A percentile compares a stretch with the other conserved stretches of the same genome.
Evolutionary conservation across 495 filamentous ascomycete species (phyloP).

Genomic region (Tetracladium setigerum): DNA sequence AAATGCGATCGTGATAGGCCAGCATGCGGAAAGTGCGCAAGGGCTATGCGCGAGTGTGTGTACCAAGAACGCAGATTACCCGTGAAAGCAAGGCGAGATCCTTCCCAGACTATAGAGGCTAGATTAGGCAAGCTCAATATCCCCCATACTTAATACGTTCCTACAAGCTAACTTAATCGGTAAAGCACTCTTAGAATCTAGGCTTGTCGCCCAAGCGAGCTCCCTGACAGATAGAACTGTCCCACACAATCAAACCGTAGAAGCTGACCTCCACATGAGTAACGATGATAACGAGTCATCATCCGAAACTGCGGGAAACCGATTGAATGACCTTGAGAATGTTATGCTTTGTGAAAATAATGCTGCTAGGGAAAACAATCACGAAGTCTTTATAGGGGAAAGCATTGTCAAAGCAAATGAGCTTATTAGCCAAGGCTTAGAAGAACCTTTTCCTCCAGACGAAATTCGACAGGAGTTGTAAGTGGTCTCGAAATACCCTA

Average conservation of each 20-base stretch:
- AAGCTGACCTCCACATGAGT: slow-evolving; percentile 3
- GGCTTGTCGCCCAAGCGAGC: slow-evolving; percentile 12
- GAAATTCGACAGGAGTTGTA: slow-evolving; percentile 85
- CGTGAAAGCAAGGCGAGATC: slow-evolving; percentile 92
- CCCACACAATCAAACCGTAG: not conserved
- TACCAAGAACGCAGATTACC: slow-evolving; percentile 93
- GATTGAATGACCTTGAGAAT: slow-evolving; percentile 27
- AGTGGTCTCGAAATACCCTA: slow-evolving; percentile 22
- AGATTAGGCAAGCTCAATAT: slow-evolving; percentile 65
- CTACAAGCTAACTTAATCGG: slow-evolving; percentile 3
- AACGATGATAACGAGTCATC: too few relatives aligned
- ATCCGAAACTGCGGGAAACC: too few relatives aligned
- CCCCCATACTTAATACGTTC: not conserved
- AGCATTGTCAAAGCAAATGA: slow-evolving; percentile 35
- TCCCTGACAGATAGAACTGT: too few relatives aligned
- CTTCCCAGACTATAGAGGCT: slow-evolving; percentile 90
- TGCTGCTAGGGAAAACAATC: slow-evolving; percentile 1
- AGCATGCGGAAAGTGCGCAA: slow-evolving; percentile 80
- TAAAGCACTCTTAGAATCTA: slow-evolving; percentile 18
- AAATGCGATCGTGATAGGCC: slow-evolving; percentile 68
- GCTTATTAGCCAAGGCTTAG: slow-evolving; percentile 81
- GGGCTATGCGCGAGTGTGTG: slow-evolving; percentile 77
- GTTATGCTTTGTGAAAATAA: slow-evolving; percentile 10
- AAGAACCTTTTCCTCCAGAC: slow-evolving; percentile 77
- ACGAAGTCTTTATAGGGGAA: slow-evolving; percentile 10